Conservation (phyloP, 495 filamentous ascomycete species). For the Pseudotulostoma volvatum region DNA sequence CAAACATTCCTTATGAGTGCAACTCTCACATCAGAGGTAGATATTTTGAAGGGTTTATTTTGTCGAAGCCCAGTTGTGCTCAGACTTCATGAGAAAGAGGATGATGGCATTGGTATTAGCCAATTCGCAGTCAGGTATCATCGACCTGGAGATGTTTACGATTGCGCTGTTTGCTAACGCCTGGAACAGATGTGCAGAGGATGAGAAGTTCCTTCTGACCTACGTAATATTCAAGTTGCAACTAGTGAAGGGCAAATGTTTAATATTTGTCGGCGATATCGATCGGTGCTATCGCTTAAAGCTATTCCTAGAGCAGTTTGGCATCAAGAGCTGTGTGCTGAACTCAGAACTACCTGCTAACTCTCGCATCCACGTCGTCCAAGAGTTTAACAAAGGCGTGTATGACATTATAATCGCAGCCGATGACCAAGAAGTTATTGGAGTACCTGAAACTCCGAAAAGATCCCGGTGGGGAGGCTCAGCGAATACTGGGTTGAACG, state of each 20-base stretch:
- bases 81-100: conserved; percentile 58
- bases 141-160: too few relatives aligned
- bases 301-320: conserved; percentile 92
- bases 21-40: conserved; percentile 72
- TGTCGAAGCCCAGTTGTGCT: conserved; percentile 65
- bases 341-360: conserved; percentile 94
- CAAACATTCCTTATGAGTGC: conserved; percentile 91
- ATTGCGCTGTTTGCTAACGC: conserved; percentile 5
- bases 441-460: conserved; percentile 31
- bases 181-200: conserved; percentile 60
- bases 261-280: conserved; percentile 87
- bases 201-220: conserved; percentile 87
- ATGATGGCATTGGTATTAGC: conserved; percentile 53
- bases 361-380: conserved; percentile 79
- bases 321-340: conserved; percentile 79
- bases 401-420: conserved; percentile 97
- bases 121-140: conserved; percentile 69
- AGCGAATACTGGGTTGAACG: conserved; percentile 5
- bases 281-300: conserved; percentile 90
- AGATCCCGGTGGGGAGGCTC: conserved; percentile 8
- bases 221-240: conserved; percentile 93
- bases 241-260: conserved; percentile 82
- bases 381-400: conserved; percentile 90
- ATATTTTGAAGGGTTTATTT: conserved; percentile 72
- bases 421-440: conserved; percentile 78